A percentile compares a stretch with the other conserved stretches of the same genome.
These are phyloP conservation scores for Tulasnella sp. DNA, from an alignment of 768 basidiomycete genomes.

Conservation along the genomic window DNA sequence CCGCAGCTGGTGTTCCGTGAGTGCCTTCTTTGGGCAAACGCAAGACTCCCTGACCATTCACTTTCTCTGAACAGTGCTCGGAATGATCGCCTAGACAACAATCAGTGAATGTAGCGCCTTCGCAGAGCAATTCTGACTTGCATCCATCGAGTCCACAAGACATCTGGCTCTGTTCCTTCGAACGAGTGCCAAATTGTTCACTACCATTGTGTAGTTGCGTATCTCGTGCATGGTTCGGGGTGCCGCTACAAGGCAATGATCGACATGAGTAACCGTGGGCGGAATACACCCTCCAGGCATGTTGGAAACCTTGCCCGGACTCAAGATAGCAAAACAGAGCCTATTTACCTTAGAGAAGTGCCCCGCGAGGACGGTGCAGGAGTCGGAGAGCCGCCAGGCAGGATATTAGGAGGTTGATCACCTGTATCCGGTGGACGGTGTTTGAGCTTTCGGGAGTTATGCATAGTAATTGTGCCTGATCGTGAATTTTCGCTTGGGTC, in stretches of 20 bases:
- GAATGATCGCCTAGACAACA: background rate
- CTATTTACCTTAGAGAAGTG: background rate
- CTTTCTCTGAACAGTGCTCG: background rate
- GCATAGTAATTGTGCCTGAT: background rate
- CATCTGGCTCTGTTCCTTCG: background rate
- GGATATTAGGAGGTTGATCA: background rate
- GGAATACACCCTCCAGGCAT: too few relatives aligned
- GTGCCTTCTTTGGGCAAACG: too few relatives aligned
- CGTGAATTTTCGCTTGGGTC: background rate
- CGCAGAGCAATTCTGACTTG: background rate
- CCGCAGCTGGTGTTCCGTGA: background rate
- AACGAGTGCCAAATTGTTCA: too few relatives aligned
- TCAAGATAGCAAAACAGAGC: background rate
- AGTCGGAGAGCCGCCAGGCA: background rate
- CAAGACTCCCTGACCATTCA: too few relatives aligned
- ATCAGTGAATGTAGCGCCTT: background rate
- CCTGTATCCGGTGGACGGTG: background rate
- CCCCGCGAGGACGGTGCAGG: background rate
- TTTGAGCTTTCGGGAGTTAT: background rate
- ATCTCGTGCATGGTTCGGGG: too few relatives aligned
- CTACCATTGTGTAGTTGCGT: too few relatives aligned
- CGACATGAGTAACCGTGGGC: too few relatives aligned
- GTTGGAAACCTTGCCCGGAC: too few relatives aligned
- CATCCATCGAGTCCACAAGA: background rate
- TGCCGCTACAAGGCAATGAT: too few relatives aligned